Percentiles rank a stretch among this genome's conserved stretches.
phyloP scores from a whole-genome alignment of 805 yeast genomes.

The Saccharomycopsis javanensis region DNA sequence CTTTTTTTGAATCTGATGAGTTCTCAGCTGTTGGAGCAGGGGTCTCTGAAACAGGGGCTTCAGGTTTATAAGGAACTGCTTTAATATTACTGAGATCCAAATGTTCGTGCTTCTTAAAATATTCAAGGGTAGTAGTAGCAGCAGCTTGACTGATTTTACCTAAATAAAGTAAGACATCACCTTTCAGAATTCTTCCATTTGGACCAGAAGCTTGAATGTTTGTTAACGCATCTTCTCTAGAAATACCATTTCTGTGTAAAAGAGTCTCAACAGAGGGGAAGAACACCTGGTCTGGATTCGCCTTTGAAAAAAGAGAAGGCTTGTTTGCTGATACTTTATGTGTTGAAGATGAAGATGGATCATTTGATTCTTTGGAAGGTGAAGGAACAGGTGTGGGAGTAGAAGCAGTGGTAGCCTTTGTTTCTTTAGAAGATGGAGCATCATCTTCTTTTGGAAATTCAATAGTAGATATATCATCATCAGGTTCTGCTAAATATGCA shows the following conservation, averaged over 20 bases:
- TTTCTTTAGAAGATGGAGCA: conserved; percentile 22
- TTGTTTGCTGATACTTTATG: conserved; percentile 19
- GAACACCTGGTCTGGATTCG: conserved; percentile 58
- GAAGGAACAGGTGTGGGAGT: no score
- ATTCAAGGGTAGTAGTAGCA: conserved; percentile 43
- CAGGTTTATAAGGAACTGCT: conserved; percentile 27
- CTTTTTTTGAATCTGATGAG: conserved; percentile 21
- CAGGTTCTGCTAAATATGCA: conserved; percentile 81
- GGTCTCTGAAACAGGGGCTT: conserved; percentile 21
- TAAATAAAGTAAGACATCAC: conserved; percentile 79
- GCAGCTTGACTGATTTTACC: conserved; percentile 59
- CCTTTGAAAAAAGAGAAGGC: conserved; percentile 28
- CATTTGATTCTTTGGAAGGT: conserved; percentile 10
- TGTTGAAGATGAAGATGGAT: background rate
- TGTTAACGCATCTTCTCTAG: conserved; percentile 57
- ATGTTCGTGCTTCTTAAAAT: conserved; percentile 45
- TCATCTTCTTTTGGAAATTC: conserved; percentile 41
- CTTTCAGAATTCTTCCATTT: conserved; percentile 76
- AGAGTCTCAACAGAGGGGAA: conserved; percentile 73
- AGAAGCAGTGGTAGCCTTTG: conserved; percentile 19
- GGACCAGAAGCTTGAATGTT: conserved; percentile 84
- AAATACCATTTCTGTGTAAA: conserved; percentile 50
- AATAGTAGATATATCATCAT: conserved; percentile 64
- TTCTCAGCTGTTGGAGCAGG: conserved; percentile 25
- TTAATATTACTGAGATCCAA: conserved; percentile 67